Percentiles rank a stretch among this genome's conserved stretches.
Evolutionary conservation across 257 asterid species (phyloP).

Genomic region (Salvia miltiorrhiza): DNA sequence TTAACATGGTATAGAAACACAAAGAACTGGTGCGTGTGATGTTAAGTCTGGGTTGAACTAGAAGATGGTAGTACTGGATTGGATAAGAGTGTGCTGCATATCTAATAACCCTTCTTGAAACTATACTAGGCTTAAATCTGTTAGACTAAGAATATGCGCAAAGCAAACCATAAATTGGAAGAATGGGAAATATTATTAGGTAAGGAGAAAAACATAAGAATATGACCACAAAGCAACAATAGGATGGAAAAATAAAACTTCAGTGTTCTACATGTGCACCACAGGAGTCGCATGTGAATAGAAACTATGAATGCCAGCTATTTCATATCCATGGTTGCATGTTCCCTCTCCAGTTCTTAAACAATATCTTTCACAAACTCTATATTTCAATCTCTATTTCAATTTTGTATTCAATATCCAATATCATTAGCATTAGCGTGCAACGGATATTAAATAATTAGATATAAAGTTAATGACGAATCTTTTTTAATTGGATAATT

Average conservation of each 20-base stretch:
- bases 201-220: slow-evolving; percentile 3
- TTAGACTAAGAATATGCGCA: slow-evolving; percentile 8
- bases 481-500: too few species aligned
- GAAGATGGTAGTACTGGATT: slow-evolving; percentile 12
- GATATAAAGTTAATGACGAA: too few species aligned
- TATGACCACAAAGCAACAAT: background rate
- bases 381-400: too few species aligned
- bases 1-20: slow-evolving; percentile 11
- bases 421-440: too few species aligned
- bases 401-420: too few species aligned
- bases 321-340: too few species aligned
- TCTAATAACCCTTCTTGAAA: background rate
- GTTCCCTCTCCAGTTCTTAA: too few species aligned
- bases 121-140: slow-evolving; percentile 1
- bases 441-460: too few species aligned
- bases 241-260: background rate
- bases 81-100: background rate
- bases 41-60: slow-evolving; percentile 17
- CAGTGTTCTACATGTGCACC: background rate
- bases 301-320: background rate
- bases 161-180: slow-evolving; percentile 8
- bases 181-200: background rate
- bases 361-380: too few species aligned
- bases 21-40: background rate
- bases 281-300: background rate